Evolutionary conservation across 306 rosid species (phyloP).

Genomic region (Cucurbita moschata): DNA sequence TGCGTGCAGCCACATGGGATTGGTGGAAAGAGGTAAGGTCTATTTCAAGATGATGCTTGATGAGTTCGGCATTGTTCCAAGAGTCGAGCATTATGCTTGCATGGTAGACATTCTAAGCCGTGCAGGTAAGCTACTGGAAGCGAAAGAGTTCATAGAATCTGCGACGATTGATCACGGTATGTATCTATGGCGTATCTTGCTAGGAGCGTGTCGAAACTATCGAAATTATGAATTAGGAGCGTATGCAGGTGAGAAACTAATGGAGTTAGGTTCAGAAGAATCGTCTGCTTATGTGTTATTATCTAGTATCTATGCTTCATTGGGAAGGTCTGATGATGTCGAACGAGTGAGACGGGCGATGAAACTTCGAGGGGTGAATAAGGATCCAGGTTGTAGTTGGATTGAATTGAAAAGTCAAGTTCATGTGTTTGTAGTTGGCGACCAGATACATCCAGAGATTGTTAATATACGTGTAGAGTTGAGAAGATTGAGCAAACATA

Average conservation of each 20-base stretch:
- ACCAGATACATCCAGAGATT: conserved; percentile 63
- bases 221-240: conserved; percentile 54
- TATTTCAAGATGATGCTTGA: conserved; percentile 61
- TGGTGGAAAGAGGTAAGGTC: conserved; percentile 48
- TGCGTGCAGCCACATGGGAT: conserved; percentile 82
- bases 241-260: conserved; percentile 71
- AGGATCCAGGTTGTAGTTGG: conserved; percentile 96
- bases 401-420: conserved; percentile 55
- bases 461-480: conserved; percentile 33
- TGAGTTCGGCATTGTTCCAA: conserved; percentile 39
- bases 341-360: conserved; percentile 65
- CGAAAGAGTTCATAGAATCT: conserved; percentile 69
- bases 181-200: conserved; percentile 68
- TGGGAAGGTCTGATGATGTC: conserved; percentile 54
- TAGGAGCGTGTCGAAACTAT: conserved; percentile 68
- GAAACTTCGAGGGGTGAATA: conserved; percentile 59
- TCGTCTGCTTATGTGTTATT: conserved; percentile 61
- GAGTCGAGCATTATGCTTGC: conserved; percentile 73
- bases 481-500: conserved; percentile 35
- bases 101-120: conserved; percentile 84
- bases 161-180: conserved; percentile 54
- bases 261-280: conserved; percentile 64
- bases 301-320: conserved; percentile 53
- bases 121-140: conserved; percentile 62
- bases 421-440: conserved; percentile 85